Percentiles rank a stretch among this genome's conserved stretches.
Conservation (phyloP, 2,329 filamentous ascomycete species). For the Sodiomyces alkalinus region DNA sequence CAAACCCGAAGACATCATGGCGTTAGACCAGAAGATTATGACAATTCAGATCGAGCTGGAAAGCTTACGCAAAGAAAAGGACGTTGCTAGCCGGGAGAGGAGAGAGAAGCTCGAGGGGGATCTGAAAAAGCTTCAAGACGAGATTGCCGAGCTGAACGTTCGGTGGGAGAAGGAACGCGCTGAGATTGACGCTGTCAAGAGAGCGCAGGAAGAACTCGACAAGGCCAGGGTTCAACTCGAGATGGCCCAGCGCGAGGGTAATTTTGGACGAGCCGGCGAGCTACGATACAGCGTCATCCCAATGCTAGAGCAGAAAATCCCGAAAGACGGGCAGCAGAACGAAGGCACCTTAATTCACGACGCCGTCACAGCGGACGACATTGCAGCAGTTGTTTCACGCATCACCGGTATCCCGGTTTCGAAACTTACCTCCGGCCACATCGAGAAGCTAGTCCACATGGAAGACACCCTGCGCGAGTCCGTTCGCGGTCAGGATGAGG, state of each 20-base stretch:
- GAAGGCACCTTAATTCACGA: slow-evolving; percentile 65
- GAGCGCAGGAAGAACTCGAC: slow-evolving; percentile 77
- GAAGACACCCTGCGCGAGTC: slow-evolving; percentile 74
- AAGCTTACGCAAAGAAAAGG: slow-evolving; percentile 84
- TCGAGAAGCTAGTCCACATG: slow-evolving; percentile 92
- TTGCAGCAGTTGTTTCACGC: slow-evolving; percentile 78
- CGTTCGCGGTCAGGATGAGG: slow-evolving; percentile 87
- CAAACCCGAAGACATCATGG: slow-evolving; percentile 88
- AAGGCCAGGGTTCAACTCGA: slow-evolving; percentile 74
- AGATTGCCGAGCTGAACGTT: slow-evolving; percentile 58
- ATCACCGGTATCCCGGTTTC: slow-evolving; percentile 86
- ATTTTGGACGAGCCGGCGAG: slow-evolving; percentile 84
- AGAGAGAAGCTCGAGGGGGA: slow-evolving; percentile 71
- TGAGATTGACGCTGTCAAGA: slow-evolving; percentile 78
- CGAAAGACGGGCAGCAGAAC: slow-evolving; percentile 48
- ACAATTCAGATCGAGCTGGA: slow-evolving; percentile 95
- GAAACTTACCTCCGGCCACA: slow-evolving; percentile 84
- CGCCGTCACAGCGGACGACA: slow-evolving; percentile 88
- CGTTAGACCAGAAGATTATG: slow-evolving; percentile 87
- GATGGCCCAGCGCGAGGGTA: slow-evolving; percentile 70
- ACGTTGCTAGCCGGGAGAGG: slow-evolving; percentile 75
- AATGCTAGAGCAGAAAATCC: slow-evolving; percentile 60
- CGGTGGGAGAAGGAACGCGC: slow-evolving; percentile 83
- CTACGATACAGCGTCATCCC: slow-evolving; percentile 82
- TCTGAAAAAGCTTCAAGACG: slow-evolving; percentile 61